Conservation (phyloP, 208 protist species). For the Leishmania tarentolae region DNA sequence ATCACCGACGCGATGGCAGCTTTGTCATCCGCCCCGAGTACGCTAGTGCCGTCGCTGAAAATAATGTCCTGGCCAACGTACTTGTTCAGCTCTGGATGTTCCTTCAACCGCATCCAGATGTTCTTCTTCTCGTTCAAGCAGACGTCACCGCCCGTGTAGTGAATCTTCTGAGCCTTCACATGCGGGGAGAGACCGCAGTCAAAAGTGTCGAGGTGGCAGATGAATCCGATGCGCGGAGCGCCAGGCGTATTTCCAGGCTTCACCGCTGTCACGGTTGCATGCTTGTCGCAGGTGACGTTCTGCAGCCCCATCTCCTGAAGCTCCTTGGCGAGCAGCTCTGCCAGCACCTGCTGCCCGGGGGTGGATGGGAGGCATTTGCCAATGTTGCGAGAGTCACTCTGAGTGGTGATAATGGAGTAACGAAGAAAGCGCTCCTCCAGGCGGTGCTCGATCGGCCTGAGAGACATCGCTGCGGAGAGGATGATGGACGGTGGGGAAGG, state of each 20-base stretch:
- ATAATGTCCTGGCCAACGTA: conserved; percentile 86
- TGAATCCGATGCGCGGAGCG: conserved; percentile 82
- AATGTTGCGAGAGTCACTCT: conserved; percentile 63
- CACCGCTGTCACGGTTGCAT: conserved; percentile 82
- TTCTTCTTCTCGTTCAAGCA: conserved; percentile 76
- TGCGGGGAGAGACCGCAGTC: conserved; percentile 71
- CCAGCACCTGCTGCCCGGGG: conserved; percentile 81
- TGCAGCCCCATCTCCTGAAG: conserved; percentile 47
- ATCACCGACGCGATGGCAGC: conserved; percentile 76
- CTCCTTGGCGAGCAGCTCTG: conserved; percentile 74
- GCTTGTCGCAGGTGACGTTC: conserved; percentile 63
- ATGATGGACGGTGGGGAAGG: neutral
- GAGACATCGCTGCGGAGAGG: conserved; percentile 10
- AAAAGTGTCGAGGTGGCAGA: conserved; percentile 87
- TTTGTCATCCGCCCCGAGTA: conserved; percentile 89
- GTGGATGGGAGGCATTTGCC: conserved; percentile 72
- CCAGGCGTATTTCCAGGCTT: conserved; percentile 58
- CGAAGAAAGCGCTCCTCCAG: conserved; percentile 77
- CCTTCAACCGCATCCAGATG: conserved; percentile 57
- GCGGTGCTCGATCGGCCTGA: conserved; percentile 46
- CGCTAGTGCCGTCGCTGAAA: conserved; percentile 87
- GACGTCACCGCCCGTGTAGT: conserved; percentile 74
- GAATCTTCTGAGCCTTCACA: conserved; percentile 71
- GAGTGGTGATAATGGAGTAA: conserved; percentile 76
- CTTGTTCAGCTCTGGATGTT: conserved; percentile 73